A percentile compares a stretch with the other conserved stretches of the same genome.
Conservation (phyloP, 2,329 filamentous ascomycete genomes). For the Aspergillus tanneri region DNA sequence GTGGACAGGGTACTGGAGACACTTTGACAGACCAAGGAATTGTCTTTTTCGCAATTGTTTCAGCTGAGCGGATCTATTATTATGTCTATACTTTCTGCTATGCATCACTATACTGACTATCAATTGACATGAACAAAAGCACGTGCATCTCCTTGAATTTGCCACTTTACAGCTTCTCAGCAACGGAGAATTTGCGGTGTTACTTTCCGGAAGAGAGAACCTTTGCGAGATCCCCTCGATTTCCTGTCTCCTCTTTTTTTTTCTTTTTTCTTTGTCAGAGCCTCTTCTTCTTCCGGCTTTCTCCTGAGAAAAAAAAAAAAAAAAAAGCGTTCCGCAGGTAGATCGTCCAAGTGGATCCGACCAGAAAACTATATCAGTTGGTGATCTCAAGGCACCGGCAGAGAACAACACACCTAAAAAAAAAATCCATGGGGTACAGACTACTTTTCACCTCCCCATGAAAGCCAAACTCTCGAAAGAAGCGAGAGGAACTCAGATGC, state of each 20-base stretch:
- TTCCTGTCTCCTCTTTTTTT: not conserved
- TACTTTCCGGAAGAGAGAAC: not conserved
- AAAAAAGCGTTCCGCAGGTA: not conserved
- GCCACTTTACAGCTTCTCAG: not conserved
- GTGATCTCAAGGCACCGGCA: not conserved
- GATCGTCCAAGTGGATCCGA: not conserved
- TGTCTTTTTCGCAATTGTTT: too few relatives aligned
- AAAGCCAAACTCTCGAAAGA: not conserved
- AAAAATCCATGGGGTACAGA: not conserved
- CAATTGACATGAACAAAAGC: not conserved
- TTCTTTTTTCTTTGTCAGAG: not conserved
- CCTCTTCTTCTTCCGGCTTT: too few relatives aligned
- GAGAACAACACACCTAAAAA: not conserved
- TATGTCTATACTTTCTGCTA: too few relatives aligned
- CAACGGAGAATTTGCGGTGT: not conserved
- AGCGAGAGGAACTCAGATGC: not conserved
- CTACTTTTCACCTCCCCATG: not conserved
- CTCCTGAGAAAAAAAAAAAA: not conserved
- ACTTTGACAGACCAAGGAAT: too few relatives aligned
- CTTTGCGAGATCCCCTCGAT: not conserved
- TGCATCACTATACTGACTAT: not conserved
- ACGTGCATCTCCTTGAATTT: not conserved
- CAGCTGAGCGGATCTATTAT: too few relatives aligned
- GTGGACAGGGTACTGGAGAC: too few relatives aligned
- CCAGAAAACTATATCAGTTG: not conserved